Evolutionary conservation across 495 filamentous ascomycete genomes (phyloP).

Genomic region (Opeltia flavorubescens): DNA sequence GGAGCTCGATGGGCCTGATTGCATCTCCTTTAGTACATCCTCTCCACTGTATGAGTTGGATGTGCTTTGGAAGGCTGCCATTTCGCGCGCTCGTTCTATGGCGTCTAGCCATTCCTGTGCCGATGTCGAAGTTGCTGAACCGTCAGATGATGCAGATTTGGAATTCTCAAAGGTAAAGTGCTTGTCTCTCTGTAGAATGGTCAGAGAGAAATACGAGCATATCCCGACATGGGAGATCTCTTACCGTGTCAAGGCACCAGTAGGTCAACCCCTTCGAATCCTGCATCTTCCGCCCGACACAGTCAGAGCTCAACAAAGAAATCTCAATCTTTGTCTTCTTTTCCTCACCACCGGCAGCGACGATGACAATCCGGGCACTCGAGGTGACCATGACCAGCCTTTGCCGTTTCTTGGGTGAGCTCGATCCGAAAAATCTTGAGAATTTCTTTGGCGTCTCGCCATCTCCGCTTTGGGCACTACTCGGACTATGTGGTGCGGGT

Average conservation of each 20-base stretch:
- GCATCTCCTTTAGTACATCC: conserved; percentile 56
- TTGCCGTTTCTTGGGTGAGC: conserved; percentile 80
- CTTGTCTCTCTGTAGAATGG: conserved; percentile 55
- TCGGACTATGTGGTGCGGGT: conserved; percentile 53
- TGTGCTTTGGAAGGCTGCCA: conserved; percentile 57
- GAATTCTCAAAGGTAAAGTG: conserved; percentile 89
- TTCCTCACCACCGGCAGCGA: conserved; percentile 85
- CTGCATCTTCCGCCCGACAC: conserved; percentile 59
- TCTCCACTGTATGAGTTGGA: conserved; percentile 53
- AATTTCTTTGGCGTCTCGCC: conserved; percentile 66
- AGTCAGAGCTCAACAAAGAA: conserved; percentile 57
- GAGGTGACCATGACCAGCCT: conserved; percentile 93
- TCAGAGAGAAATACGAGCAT: background rate
- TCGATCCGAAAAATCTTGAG: conserved; percentile 80
- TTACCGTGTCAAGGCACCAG: conserved; percentile 91
- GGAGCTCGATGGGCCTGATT: conserved; percentile 58
- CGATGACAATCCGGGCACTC: conserved; percentile 73
- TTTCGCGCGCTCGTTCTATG: conserved; percentile 67
- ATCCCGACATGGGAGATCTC: conserved; percentile 18
- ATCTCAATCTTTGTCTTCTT: conserved; percentile 91
- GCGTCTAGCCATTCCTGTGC: conserved; percentile 80
- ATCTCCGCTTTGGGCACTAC: conserved; percentile 41
- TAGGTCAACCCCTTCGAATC: conserved; percentile 72
- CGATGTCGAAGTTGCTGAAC: conserved; percentile 32
- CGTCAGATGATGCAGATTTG: conserved; percentile 44